Percentiles rank a stretch among this genome's conserved stretches.
phyloP scores from a whole-genome alignment of 805 yeast genomes.

The Candida silvicultrix region DNA sequence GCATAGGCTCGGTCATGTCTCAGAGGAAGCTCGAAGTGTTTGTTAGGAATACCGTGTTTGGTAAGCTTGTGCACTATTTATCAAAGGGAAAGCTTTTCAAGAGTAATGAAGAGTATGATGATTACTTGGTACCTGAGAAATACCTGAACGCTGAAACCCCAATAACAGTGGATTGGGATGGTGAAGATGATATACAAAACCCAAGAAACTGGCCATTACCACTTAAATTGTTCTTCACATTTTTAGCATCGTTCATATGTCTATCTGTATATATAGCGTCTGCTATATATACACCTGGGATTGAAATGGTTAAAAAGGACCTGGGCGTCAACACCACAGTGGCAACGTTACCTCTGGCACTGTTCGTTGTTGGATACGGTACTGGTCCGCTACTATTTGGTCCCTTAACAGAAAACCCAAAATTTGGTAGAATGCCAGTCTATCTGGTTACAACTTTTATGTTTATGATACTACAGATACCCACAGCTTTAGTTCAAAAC shows the following conservation, averaged over 20 bases:
- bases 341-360: slow-evolving; percentile 46
- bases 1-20: background rate
- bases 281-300: slow-evolving; percentile 51
- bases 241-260: slow-evolving; percentile 40
- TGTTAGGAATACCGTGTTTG: background rate
- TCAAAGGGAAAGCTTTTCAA: background rate
- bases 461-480: slow-evolving; percentile 37
- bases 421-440: slow-evolving; percentile 35
- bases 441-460: slow-evolving; percentile 36
- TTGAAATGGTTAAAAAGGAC: background rate
- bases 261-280: slow-evolving; percentile 54
- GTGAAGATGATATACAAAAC: slow-evolving; percentile 34
- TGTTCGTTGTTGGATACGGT: slow-evolving; percentile 62
- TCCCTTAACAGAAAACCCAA: slow-evolving; percentile 35
- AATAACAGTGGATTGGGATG: slow-evolving; percentile 45
- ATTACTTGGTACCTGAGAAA: background rate
- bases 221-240: slow-evolving; percentile 40
- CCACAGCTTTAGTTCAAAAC: slow-evolving; percentile 39
- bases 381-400: slow-evolving; percentile 58
- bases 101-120: background rate
- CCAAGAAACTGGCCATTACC: slow-evolving; percentile 37
- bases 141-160: background rate
- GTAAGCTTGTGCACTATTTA: background rate
- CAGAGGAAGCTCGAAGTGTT: background rate
- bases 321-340: slow-evolving; percentile 37